Conservation (phyloP, 345 rosid genomes). For the Populus nigra region DNA sequence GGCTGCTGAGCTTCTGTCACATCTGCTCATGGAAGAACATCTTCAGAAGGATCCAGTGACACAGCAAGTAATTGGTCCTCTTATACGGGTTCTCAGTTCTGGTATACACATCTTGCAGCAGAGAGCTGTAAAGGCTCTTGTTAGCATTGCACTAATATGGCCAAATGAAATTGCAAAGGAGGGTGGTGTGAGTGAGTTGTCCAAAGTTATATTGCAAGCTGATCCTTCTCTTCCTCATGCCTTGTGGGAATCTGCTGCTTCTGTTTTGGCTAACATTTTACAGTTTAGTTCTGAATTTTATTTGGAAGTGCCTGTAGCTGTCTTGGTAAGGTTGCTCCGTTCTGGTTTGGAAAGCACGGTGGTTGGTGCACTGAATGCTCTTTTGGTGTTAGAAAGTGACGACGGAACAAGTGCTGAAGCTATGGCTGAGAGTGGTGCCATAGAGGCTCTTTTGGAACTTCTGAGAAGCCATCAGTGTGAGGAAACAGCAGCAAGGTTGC, state of each 20-base stretch:
- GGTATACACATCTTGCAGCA: conserved; percentile 89
- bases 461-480: conserved; percentile 93
- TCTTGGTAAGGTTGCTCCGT: conserved; percentile 82
- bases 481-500: conserved; percentile 92
- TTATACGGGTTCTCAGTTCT: conserved; percentile 79
- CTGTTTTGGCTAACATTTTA: conserved; percentile 75
- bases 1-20: conserved; percentile 98
- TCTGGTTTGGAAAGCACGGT: conserved; percentile 83
- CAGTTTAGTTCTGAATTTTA: conserved; percentile 95
- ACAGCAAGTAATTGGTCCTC: conserved; percentile 81
- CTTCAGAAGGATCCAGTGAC: conserved; percentile 86
- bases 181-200: conserved; percentile 89
- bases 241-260: conserved; percentile 95
- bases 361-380: conserved; percentile 85
- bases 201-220: conserved; percentile 88
- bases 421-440: conserved; percentile 98
- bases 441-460: conserved; percentile 96
- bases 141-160: conserved; percentile 82
- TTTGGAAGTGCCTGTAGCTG: conserved; percentile 95
- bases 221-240: conserved; percentile 92
- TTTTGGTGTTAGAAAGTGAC: conserved; percentile 92
- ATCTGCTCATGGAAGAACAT: conserved; percentile 78
- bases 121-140: conserved; percentile 97
- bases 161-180: conserved; percentile 96
- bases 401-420: conserved; percentile 97